phyloP scores from a whole-genome alignment of 2,329 filamentous ascomycete species.

The Cladosporium sp. region DNA sequence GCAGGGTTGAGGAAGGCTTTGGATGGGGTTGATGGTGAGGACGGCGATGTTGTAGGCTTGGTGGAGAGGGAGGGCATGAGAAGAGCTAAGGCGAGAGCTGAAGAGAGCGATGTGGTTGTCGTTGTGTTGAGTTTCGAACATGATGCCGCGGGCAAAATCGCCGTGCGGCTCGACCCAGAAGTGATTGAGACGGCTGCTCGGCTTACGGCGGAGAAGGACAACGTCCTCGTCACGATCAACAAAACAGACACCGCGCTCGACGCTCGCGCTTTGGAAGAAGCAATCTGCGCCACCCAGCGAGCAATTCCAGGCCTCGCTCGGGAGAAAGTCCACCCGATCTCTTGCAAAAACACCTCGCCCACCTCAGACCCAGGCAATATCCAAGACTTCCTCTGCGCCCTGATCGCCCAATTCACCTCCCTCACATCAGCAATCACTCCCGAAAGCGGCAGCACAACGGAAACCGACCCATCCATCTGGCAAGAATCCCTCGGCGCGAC shows the following conservation, averaged over 20 bases:
- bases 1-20: slow-evolving; percentile 65
- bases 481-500: slow-evolving; percentile 87
- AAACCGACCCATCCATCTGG: slow-evolving; percentile 60
- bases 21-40: background rate
- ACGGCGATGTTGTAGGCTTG: slow-evolving; percentile 52
- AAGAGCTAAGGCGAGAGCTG: slow-evolving; percentile 74
- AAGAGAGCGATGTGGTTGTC: slow-evolving; percentile 80
- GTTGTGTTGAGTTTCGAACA: slow-evolving; percentile 72
- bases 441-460: slow-evolving; percentile 25
- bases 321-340: slow-evolving; percentile 60
- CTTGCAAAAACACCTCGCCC: slow-evolving; percentile 55
- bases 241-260: slow-evolving; percentile 54
- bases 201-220: slow-evolving; percentile 47
- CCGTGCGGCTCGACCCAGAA: slow-evolving; percentile 47
- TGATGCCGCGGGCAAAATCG: slow-evolving; percentile 26
- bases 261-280: slow-evolving; percentile 7
- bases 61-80: slow-evolving; percentile 90
- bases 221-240: slow-evolving; percentile 58
- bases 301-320: slow-evolving; percentile 40
- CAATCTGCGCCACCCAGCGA: slow-evolving; percentile 30
- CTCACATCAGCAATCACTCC: slow-evolving; percentile 58
- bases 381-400: slow-evolving; percentile 60
- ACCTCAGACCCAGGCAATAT: slow-evolving; percentile 62
- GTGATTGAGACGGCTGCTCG: slow-evolving; percentile 51
- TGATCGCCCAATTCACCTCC: slow-evolving; percentile 63